These are phyloP conservation scores for Pleurotus citrinopileatus DNA, from an alignment of 768 basidiomycete species.

Conservation along the genomic window DNA sequence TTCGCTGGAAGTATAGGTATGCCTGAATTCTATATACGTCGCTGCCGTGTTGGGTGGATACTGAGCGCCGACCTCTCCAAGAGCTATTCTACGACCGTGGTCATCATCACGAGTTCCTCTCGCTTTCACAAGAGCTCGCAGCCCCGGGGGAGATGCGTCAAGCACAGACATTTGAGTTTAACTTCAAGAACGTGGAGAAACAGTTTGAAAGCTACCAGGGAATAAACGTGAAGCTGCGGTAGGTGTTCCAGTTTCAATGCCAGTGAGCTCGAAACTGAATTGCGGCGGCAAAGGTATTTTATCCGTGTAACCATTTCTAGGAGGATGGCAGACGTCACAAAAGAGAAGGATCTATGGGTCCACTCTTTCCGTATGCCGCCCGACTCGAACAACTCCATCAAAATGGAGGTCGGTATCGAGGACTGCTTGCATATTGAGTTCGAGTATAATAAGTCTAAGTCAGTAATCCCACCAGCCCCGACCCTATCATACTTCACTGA, in stretches of 20 bases:
- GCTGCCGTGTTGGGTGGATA: neutral
- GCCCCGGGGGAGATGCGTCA: conserved; percentile 96
- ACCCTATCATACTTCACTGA: neutral
- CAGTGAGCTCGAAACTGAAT: neutral
- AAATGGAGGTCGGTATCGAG: conserved; percentile 99
- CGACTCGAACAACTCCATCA: conserved; percentile 96
- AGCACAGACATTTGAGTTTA: conserved; percentile 94
- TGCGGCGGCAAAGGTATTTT: conserved; percentile 65
- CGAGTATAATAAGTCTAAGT: conserved; percentile 99
- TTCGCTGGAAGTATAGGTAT: conserved; percentile 93
- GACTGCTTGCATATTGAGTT: conserved; percentile 99
- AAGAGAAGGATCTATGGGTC: conserved; percentile 96
- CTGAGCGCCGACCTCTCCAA: conserved; percentile 21
- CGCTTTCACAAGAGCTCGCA: conserved; percentile 91
- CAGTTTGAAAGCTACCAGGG: conserved; percentile 98
- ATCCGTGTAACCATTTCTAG: conserved; percentile 88
- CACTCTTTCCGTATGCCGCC: conserved; percentile 99
- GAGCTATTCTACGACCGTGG: conserved; percentile 97
- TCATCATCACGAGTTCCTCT: conserved; percentile 97
- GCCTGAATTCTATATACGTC: conserved; percentile 19
- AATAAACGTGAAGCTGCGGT: conserved; percentile 97
- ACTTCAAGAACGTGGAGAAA: conserved; percentile 99
- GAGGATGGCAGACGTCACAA: conserved; percentile 88
- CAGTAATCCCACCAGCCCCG: conserved; percentile 24
- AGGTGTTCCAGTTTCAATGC: conserved; percentile 18